phyloP scores from a whole-genome alignment of 1,139 yeast species.

The Debaryomyces robertsiae region DNA sequence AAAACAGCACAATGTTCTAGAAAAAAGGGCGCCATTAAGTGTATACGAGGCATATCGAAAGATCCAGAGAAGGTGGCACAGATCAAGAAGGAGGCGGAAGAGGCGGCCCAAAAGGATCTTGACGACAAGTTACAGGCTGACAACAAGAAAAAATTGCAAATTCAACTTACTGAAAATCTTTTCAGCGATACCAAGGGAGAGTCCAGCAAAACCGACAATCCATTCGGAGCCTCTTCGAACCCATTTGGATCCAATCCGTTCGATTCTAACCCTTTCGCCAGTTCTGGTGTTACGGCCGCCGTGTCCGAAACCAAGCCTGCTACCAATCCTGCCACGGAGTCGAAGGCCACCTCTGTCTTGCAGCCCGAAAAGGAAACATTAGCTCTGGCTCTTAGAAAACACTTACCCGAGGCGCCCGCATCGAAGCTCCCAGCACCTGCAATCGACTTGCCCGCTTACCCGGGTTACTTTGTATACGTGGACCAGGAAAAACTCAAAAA shows the following conservation, averaged over 20 bases:
- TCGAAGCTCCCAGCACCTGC: slow-evolving; percentile 10
- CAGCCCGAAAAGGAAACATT: slow-evolving; percentile 21
- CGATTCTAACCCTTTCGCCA: slow-evolving; percentile 14
- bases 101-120: slow-evolving; percentile 34
- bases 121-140: slow-evolving; percentile 47
- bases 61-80: slow-evolving; percentile 51
- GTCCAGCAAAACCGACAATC: slow-evolving; percentile 24
- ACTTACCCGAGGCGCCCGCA: slow-evolving; percentile 16
- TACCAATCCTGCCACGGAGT: slow-evolving; percentile 11
- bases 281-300: too few relatives aligned
- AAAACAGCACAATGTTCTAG: slow-evolving; percentile 60
- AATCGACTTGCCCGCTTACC: slow-evolving; percentile 48
- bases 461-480: slow-evolving; percentile 68
- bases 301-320: too few relatives aligned
- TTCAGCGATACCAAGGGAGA: slow-evolving; percentile 25
- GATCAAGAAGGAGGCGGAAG: slow-evolving; percentile 41
- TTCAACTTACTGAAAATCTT: slow-evolving; percentile 49
- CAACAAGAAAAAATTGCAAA: slow-evolving; percentile 42
- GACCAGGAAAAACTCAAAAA: slow-evolving; percentile 62
- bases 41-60: slow-evolving; percentile 71
- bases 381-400: slow-evolving; percentile 28
- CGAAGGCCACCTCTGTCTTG: not conserved
- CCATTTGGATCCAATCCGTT: slow-evolving; percentile 42
- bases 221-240: slow-evolving; percentile 31
- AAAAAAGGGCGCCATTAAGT: slow-evolving; percentile 68